Evolutionary conservation across 352 stramenopile genomes (phyloP), one percentile per base, ranked within the genome.

Genomic region (Phytophthora fragariae): DNA sequence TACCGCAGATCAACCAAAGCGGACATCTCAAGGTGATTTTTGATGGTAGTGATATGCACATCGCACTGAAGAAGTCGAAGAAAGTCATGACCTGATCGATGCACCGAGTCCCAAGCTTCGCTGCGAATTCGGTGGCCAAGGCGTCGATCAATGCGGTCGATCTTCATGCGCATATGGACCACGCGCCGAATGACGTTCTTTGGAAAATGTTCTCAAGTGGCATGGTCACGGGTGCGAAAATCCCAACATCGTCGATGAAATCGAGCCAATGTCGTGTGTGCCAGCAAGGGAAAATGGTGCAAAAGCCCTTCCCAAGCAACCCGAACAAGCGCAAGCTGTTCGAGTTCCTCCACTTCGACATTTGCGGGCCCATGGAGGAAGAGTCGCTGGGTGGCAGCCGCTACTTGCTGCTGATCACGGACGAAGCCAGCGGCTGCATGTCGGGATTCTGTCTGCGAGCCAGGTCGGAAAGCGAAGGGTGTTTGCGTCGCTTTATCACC

Each of bases 261-360:
- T 31, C 56, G 3, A 54, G 37, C 2, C 6, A 24, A 10, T 76
- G 62, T 39, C 62, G 63, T 5, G 63, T 63, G 1, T 67, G 63
- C 29, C 62, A 76, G 35, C 63, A 76, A 68, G 69, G 63, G 1
- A 76, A 76, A 14, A 76, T 72, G 69, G 69, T 68, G 6, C 69
- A 76, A 41, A 76, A 72, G 11, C 62, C 56, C 5, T 72, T 63
- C 50, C 39, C 56, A 67, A 49, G 62, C 39, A 67, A 66, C 49
- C 33, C 1, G 7, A 29, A 65, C 41, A 72, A 76, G 47, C 33
- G 15, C 31, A 35, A 33, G 12, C 14, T 31, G 2, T 70, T 75
- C 57, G 61, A 75, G 31, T 37, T 67, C 3, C 56, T 70, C 6
- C 68, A 75, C 57, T 70, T 75, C 46, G 62, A 70, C 54, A 66